Base-by-base conservation (phyloP, 495 filamentous ascomycete genomes). In the Neurospora tetraspora region DNA sequence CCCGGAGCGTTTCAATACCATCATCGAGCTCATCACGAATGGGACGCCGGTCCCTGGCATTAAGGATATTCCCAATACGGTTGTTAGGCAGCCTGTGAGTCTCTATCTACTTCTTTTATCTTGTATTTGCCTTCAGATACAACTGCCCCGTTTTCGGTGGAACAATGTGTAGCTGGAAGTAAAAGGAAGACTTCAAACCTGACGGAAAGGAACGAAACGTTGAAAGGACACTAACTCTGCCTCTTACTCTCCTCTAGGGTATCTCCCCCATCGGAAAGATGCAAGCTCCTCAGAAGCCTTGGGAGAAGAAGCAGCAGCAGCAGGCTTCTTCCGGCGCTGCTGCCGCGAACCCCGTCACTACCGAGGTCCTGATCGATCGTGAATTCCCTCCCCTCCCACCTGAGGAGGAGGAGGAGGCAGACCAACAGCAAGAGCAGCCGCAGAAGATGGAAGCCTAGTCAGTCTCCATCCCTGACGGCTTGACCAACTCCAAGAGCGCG, bases 1-100 rank as follows among this genome's bases (percentile, higher is more conserved):
- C 79, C 96, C 96, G 5, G 90, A 89, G 34, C 91, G 91, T 3
- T 98, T 99, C 77, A 89, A 92, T 37, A 90, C 95, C 72, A 94
- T 99, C 69, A 90, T 97, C 42, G 94, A 93, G 59, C 89, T 98
- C 39, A 93, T 99, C 74, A 91, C 91, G 5, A 91, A 87, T 23
- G 94, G 94, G 59, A 88, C 94, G 79, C 90, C 91, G 5, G 92
- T 99, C 69, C 92, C 94, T 0, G 96, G 96, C 3, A 96, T 99
- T 77, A 90, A 90, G 74, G 86, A 98, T 73, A 96, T 99, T 74
- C 94, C 96, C 16, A 87, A 93, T 74, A 96, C 90, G 0, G 86
- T 98, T 8, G 86, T 96, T 38, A 82, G 87, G 34, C 91, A 90
- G 3, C 78, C 81, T 59, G 78, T 82, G 27, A 73, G 80, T 79